A percentile compares a stretch with the other conserved stretches of the same genome.
phyloP scores from a whole-genome alignment of 1,284 basidiomycete species.

The Heliocybe sulcata region DNA sequence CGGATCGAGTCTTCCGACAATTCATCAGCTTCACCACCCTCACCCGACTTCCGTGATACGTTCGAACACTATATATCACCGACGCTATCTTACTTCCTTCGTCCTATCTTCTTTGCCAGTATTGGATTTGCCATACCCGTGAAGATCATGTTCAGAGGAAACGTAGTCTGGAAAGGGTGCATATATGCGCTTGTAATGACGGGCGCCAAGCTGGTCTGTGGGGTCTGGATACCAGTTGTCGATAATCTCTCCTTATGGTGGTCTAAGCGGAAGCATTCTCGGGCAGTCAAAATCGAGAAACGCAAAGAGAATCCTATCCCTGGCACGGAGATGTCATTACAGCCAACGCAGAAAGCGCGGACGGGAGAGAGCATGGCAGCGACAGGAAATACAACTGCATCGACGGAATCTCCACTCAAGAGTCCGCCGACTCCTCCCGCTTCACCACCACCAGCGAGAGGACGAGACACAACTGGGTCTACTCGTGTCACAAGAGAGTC shows the following conservation, averaged over 20 bases:
- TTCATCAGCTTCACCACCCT: neutral
- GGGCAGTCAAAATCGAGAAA: neutral
- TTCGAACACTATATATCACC: neutral
- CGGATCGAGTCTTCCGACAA: neutral
- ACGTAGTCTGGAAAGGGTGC: neutral
- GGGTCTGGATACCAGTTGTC: neutral
- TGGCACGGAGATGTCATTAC: no score
- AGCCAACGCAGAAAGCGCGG: no score
- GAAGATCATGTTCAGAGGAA: constrained; percentile 1
- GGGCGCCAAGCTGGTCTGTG: neutral
- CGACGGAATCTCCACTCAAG: no score
- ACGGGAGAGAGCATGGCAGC: no score
- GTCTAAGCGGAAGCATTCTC: neutral
- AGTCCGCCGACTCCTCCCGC: neutral
- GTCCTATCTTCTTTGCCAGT: constrained; percentile 2
- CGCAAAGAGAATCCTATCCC: neutral
- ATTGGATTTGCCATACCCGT: constrained; percentile 4
- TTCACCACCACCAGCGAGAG: neutral
- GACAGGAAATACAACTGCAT: no score
- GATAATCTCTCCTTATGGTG: neutral
- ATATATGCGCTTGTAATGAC: neutral
- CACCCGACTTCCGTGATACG: neutral
- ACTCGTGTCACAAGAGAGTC: neutral
- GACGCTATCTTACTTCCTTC: neutral
- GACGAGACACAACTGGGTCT: neutral